These are phyloP conservation scores for Rosa lucieae DNA, from an alignment of 306 rosid genomes.

Conservation along the genomic window DNA sequence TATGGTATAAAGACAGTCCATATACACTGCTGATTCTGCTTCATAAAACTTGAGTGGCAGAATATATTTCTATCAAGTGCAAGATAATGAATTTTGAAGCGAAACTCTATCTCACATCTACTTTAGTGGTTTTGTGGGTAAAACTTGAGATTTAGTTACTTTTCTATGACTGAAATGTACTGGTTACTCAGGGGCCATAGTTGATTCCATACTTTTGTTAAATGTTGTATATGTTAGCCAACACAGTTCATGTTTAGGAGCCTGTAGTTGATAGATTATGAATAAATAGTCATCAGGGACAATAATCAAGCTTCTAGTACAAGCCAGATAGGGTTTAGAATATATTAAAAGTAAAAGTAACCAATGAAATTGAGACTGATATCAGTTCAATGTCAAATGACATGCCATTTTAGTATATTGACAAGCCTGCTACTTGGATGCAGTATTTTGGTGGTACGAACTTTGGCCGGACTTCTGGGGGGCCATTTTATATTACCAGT, in stretches of 20 bases:
- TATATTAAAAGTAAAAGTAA: background rate
- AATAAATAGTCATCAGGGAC: background rate
- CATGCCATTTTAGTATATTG: conserved; percentile 24
- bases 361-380: background rate
- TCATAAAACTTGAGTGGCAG: background rate
- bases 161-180: background rate
- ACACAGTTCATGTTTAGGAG: background rate
- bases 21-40: conserved; percentile 18
- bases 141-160: background rate
- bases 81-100: background rate
- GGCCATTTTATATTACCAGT: conserved; percentile 92
- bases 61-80: background rate
- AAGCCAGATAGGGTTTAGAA: background rate
- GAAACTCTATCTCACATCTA: background rate
- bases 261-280: background rate
- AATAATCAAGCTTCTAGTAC: conserved; percentile 2
- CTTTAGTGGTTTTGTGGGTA: background rate
- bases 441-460: conserved; percentile 98
- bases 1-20: conserved; percentile 56
- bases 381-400: conserved; percentile 5
- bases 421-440: conserved; percentile 35
- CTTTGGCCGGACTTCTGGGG: conserved; percentile 96
- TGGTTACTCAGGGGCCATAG: background rate
- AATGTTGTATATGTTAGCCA: background rate
- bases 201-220: background rate